Evolutionary conservation across 306 rosid genomes (phyloP).

Genomic region (Fragaria ananassa): DNA sequence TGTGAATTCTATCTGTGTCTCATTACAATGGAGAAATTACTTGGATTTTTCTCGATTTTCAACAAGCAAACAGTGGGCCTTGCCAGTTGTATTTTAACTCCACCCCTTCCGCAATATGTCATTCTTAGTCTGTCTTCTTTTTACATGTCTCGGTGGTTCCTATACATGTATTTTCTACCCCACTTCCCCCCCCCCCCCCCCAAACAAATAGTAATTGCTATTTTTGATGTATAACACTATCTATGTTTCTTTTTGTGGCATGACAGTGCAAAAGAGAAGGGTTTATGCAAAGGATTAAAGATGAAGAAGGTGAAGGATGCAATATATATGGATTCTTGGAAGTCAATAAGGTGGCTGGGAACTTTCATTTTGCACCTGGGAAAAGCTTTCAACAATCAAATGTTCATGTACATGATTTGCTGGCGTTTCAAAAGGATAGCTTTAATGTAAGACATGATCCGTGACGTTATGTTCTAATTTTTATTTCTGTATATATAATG

Average conservation of each 20-base stretch:
- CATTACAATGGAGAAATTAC: background rate
- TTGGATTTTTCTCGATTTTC: background rate
- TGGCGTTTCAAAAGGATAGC: conserved; percentile 92
- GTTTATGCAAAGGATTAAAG: conserved; percentile 88
- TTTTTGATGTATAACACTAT: background rate
- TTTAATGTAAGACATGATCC: conserved; percentile 69
- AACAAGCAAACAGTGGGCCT: background rate
- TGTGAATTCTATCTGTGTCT: background rate
- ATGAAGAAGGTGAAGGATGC: conserved; percentile 97
- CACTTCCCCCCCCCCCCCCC: background rate
- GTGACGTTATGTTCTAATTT: background rate
- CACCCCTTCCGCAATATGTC: background rate
- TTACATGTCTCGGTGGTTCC: background rate
- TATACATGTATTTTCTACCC: background rate
- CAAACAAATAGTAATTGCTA: background rate
- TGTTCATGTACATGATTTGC: conserved; percentile 81
- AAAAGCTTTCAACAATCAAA: conserved; percentile 97
- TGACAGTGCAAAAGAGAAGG: conserved; percentile 98
- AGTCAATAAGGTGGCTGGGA: conserved; percentile 97
- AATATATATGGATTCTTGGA: conserved; percentile 91
- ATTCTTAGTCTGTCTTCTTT: background rate
- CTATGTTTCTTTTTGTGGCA: conserved; percentile 24
- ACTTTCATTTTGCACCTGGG: conserved; percentile 97
- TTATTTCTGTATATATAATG: background rate
- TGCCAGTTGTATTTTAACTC: background rate